These are phyloP conservation scores for Geotrichum fermentans DNA, from an alignment of 1,139 yeast species.

Conservation along the genomic window DNA sequence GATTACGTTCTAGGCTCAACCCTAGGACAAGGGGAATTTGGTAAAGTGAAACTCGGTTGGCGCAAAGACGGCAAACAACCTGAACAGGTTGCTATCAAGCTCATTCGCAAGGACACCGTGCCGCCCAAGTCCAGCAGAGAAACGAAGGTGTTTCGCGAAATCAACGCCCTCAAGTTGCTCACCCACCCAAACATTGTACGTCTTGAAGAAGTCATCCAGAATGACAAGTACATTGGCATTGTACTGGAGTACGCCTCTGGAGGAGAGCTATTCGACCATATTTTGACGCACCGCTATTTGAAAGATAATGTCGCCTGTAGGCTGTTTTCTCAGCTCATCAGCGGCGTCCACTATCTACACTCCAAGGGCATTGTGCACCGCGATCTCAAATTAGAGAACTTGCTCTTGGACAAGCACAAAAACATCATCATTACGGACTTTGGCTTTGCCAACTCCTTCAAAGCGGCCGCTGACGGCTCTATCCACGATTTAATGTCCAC, in stretches of 20 bases:
- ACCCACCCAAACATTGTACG: conserved; percentile 91
- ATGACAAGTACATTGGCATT: conserved; percentile 91
- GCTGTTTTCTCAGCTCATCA: conserved; percentile 87
- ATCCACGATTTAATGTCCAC: conserved; percentile 77
- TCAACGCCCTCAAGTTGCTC: conserved; percentile 77
- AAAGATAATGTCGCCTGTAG: conserved; percentile 79
- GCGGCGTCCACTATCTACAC: conserved; percentile 90
- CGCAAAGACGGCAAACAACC: conserved; percentile 45
- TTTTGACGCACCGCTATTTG: conserved; percentile 75
- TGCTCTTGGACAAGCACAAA: conserved; percentile 71
- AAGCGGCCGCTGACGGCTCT: conserved; percentile 30
- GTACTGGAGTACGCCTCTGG: conserved; percentile 96
- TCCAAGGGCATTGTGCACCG: conserved; percentile 77
- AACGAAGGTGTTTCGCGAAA: conserved; percentile 85
- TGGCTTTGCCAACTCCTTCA: conserved; percentile 88
- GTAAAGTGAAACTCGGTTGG: conserved; percentile 96
- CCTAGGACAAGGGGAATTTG: conserved; percentile 97
- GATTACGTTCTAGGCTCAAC: conserved; percentile 86
- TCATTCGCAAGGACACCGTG: conserved; percentile 80
- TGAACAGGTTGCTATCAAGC: conserved; percentile 71
- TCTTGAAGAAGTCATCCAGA: conserved; percentile 86
- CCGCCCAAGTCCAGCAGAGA: conserved; percentile 78
- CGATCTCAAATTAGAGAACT: conserved; percentile 66
- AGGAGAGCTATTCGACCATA: conserved; percentile 93
- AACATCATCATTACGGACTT: conserved; percentile 77